phyloP scores from a whole-genome alignment of 2,329 filamentous ascomycete species.

The Fusarium concolor region DNA sequence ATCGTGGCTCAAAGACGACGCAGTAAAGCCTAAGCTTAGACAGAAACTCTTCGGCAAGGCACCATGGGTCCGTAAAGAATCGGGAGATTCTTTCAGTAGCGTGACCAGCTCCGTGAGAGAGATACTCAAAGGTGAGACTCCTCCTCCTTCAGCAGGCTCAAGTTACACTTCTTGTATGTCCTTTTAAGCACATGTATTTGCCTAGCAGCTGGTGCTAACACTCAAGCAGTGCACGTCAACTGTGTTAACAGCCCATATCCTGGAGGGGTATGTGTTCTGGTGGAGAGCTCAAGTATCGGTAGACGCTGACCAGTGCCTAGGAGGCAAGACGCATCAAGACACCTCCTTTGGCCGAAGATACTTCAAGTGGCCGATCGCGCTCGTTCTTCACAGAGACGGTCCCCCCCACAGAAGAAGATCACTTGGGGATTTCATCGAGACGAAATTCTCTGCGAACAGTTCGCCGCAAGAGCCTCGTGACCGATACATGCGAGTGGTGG shows the following conservation, averaged over 20 bases:
- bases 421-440: conserved; percentile 3
- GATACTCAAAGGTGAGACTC: conserved; percentile 53
- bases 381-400: conserved; percentile 59
- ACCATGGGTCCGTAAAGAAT: conserved; percentile 56
- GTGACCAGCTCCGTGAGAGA: conserved; percentile 57
- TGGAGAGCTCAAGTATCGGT: neutral
- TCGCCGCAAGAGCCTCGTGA: conserved; percentile 39
- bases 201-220: conserved; percentile 9
- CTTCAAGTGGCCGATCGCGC: conserved; percentile 52
- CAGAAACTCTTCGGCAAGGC: conserved; percentile 56
- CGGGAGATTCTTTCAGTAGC: conserved; percentile 53
- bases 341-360: conserved; percentile 57
- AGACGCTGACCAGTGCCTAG: conserved; percentile 47
- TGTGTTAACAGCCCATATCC: conserved; percentile 47
- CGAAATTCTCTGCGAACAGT: conserved; percentile 33
- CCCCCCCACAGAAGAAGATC: conserved; percentile 40
- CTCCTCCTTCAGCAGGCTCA: conserved; percentile 47
- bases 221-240: conserved; percentile 14
- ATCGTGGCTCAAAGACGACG: conserved; percentile 51
- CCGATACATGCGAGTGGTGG: conserved; percentile 53
- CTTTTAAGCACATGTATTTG: no score
- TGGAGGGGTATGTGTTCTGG: conserved; percentile 49
- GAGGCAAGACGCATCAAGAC: conserved; percentile 63
- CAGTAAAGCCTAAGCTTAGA: conserved; percentile 43
- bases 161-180: conserved; percentile 29